These are phyloP conservation scores for Amanita exitialis DNA, from an alignment of 768 basidiomycete species.

Conservation along the genomic window DNA sequence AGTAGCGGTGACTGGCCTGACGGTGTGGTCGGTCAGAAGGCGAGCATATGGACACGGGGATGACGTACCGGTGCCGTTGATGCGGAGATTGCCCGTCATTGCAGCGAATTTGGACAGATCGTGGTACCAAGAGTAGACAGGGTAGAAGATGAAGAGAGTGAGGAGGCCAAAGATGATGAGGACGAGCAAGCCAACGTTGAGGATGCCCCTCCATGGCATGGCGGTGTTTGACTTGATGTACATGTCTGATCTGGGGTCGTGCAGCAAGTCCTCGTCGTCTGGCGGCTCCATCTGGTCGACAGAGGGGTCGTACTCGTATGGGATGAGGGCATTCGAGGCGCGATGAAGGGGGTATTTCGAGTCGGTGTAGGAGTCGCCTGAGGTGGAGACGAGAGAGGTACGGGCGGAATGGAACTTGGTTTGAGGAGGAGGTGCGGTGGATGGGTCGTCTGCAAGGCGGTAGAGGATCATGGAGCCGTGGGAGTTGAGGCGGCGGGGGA, in stretches of 20 bases:
- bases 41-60: conserved; percentile 1
- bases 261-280: conserved; percentile 71
- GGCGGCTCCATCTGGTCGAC: conserved; percentile 41
- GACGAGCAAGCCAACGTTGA: conserved; percentile 64
- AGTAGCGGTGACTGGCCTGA: conserved; percentile 55
- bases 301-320: conserved; percentile 65
- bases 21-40: background rate
- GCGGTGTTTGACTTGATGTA: conserved; percentile 14
- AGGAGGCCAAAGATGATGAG: conserved; percentile 54
- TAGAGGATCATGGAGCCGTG: conserved; percentile 60
- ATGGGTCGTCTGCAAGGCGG: conserved; percentile 36
- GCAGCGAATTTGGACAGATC: conserved; percentile 25
- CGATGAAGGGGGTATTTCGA: conserved; percentile 53
- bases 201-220: conserved; percentile 37
- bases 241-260: conserved; percentile 40
- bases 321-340: conserved; percentile 31
- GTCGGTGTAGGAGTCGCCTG: conserved; percentile 35
- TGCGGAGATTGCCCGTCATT: conserved; percentile 53
- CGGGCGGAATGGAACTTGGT: conserved; percentile 14
- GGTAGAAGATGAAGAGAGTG: conserved; percentile 74
- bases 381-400: conserved; percentile 22
- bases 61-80: conserved; percentile 41
- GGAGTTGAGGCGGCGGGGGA: conserved; percentile 24
- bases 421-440: conserved; percentile 24
- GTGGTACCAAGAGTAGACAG: conserved; percentile 46